Conservation (phyloP, 1,139 yeast species). For the Magnusiomyces ingens region DNA sequence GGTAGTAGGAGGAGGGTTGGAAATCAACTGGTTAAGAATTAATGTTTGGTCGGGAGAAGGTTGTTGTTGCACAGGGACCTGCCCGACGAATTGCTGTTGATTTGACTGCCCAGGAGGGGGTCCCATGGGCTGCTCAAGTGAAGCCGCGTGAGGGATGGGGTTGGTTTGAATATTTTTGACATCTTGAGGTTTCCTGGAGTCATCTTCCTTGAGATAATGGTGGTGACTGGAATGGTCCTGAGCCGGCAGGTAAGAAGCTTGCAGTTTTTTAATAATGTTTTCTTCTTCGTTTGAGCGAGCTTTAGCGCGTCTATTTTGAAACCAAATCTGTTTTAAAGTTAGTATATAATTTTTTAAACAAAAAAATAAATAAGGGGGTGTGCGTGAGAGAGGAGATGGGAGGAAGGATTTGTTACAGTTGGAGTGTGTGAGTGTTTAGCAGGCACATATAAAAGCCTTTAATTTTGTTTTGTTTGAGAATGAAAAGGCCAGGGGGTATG, state of each 20-base stretch:
- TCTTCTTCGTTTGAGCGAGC: conserved; percentile 23
- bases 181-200: neutral
- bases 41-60: neutral
- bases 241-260: conserved; percentile 1
- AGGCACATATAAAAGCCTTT: no score
- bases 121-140: no score
- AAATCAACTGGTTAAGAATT: no score
- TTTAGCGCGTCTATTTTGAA: conserved; percentile 30
- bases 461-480: neutral
- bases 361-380: neutral
- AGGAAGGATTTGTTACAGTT: no score
- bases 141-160: no score
- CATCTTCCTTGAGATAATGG: neutral
- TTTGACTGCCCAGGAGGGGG: no score
- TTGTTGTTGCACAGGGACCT: conserved; percentile 2
- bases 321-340: conserved; percentile 24
- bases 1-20: no score
- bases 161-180: no score
- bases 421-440: no score
- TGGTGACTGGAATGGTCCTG: neutral
- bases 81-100: neutral
- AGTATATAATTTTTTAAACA: neutral
- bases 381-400: no score
- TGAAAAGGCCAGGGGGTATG: no score
- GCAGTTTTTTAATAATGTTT: conserved; percentile 13